Evolutionary conservation across 2,329 filamentous ascomycete species (phyloP), one percentile per base, ranked within the genome.

Genomic region (Pestalotiopsis sp.): DNA sequence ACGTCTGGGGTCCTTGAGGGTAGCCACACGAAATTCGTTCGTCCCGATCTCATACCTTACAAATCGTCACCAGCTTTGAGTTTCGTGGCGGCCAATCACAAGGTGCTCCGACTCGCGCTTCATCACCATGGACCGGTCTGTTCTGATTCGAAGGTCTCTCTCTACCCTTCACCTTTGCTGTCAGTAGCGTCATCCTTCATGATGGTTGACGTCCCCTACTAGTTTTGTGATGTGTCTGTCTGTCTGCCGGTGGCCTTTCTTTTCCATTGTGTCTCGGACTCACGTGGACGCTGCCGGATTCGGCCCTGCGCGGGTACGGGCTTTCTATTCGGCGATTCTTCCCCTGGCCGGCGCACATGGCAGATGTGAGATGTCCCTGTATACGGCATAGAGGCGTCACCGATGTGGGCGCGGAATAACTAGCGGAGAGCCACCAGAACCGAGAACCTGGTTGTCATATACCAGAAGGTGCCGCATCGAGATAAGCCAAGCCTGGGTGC

Each of bases 391-490:
- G 17, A 25, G 66, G 58, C 36, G 65, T 66, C 66, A 31, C 62
- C 65, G 68, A n/a, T 41, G 60, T 60, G 66, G 17, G 45, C 17
- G 45, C 45, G 45, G 45, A 52, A 52, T 17, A 52, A 20, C 45
- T 52, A 52, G 41, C 66, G 56, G 68, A 61, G 61, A 61, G 61
- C 36, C 56, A 40, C 27, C 41, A 68, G 64, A 57, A 66, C 68
- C 66, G 68, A 70, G 59, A 57, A 23, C 41, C 23, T 66, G 64
- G 25, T 60, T 49, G 69, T 45, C 60, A 49, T 45, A 60, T 36
- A 65, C 23, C n/a, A 64, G 40, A 66, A 68, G 69, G 72, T 71
- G 68, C 72, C 67, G 66, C 65, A 74, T 75, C 71, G 73, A 77
- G 72, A 75, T 70, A 71, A 73, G 70, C 70, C 65, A 62, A 66